Conservation (phyloP, 306 rosid species). For the Rosa rugosa region DNA sequence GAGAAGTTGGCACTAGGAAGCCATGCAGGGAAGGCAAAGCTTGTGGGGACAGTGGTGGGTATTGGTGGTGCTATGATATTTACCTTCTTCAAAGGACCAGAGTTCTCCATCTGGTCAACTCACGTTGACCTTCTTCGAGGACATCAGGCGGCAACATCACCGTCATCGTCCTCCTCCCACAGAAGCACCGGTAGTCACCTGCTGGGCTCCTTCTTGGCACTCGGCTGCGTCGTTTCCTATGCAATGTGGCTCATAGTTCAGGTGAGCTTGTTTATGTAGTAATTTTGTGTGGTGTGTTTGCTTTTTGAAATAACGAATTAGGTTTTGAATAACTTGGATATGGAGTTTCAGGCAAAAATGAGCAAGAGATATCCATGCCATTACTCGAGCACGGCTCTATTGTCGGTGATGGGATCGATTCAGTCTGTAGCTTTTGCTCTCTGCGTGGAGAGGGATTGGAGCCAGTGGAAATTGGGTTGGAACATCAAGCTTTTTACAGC, state of each 20-base stretch:
- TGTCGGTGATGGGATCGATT: slow-evolving; percentile 47
- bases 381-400: slow-evolving; percentile 49
- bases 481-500: background rate
- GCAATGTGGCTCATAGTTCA: slow-evolving; percentile 37
- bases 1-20: slow-evolving; percentile 36
- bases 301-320: too few relatives aligned
- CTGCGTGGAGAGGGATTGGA: background rate
- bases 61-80: slow-evolving; percentile 67
- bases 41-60: slow-evolving; percentile 48
- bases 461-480: background rate
- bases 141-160: background rate
- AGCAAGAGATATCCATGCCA: slow-evolving; percentile 47
- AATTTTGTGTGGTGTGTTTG: background rate
- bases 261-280: slow-evolving; percentile 14
- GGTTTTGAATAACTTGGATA: background rate
- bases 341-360: slow-evolving; percentile 47
- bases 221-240: slow-evolving; percentile 17
- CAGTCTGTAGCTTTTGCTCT: slow-evolving; percentile 14
- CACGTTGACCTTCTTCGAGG: slow-evolving; percentile 41
- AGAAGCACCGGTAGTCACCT: background rate
- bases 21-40: slow-evolving; percentile 46
- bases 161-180: background rate
- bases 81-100: slow-evolving; percentile 49
- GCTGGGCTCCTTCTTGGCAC: slow-evolving; percentile 22
- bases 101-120: slow-evolving; percentile 38